Conservation (phyloP, 1,284 basidiomycete genomes). For the Puccinia horiana region DNA sequence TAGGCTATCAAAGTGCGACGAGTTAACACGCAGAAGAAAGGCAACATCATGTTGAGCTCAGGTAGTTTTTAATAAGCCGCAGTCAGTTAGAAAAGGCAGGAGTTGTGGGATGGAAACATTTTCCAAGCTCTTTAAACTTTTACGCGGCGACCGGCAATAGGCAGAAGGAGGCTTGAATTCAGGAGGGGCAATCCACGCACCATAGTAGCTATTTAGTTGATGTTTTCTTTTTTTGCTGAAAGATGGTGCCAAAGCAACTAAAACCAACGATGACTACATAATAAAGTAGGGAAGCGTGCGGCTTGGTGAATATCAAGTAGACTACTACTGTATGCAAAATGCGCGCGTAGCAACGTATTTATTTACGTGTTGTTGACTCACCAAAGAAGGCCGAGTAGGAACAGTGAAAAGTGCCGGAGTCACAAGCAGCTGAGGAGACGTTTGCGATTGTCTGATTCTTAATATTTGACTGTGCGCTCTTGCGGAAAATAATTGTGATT, state of each 20-base stretch:
- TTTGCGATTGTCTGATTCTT: neutral
- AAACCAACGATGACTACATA: neutral
- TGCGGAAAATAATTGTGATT: neutral
- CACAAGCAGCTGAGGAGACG: neutral
- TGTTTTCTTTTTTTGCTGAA: slow-evolving; percentile 5
- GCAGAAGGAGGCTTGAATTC: neutral
- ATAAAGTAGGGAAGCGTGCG: neutral
- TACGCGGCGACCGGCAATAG: neutral
- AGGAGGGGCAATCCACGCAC: slow-evolving; percentile 18
- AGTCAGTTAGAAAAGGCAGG: neutral
- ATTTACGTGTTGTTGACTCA: neutral
- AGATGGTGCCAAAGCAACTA: slow-evolving; percentile 6
- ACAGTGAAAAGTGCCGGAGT: neutral
- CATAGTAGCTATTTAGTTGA: slow-evolving; percentile 14
- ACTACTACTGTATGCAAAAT: neutral
- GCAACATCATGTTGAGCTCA: slow-evolving; percentile 6
- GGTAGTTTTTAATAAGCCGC: neutral
- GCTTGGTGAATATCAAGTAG: neutral
- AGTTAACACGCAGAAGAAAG: neutral
- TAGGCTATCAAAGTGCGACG: slow-evolving; percentile 11
- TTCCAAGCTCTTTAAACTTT: slow-evolving; percentile 11
- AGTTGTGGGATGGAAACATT: neutral
- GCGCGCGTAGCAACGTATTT: slow-evolving; percentile 12
- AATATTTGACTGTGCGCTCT: neutral
- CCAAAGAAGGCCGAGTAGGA: neutral